Base-by-base conservation (phyloP, 2,329 filamentous ascomycete genomes). In the Mollisiaceae sp. region DNA sequence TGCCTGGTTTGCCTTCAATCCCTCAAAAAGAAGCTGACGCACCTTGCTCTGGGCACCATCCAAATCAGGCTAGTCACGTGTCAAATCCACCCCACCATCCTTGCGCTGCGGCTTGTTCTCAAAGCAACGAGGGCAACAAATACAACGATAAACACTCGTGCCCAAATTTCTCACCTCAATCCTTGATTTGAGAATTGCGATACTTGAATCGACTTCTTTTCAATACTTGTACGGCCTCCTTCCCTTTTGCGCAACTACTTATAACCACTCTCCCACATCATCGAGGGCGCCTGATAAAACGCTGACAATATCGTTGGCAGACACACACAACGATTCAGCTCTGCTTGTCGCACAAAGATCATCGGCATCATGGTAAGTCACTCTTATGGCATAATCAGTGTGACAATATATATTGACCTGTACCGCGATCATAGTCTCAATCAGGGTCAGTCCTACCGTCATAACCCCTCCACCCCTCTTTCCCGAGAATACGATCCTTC, bases 371-470 rank as follows among this genome's bases (percentile, higher is more conserved):
- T 71, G 69, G 69, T 69, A 63, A 62, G 67, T 39, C 8, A 8
- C 38, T 9, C 36, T 56, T 9, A 32, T 52, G 22, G 47, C 15
- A 32, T 27, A 22, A 12, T 11, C 9, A 1, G 27, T 38, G 27
- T 56, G 11, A 36, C 20, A 18, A 39, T 55, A 15, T 55, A 36
- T 67, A 39, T 72, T 75, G 67, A 75, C 39, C 24, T 60, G 45
- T 61, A 32, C 43, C 39, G 22, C 57, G 22, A 59, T 36, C 35
- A 55, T 56, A 89, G 87, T 89, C 87, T 88, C 85, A 88, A 85
- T 89, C 87, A 79, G 87, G 87, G 87, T 89, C 82, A 78, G 85
- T 87, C 72, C 27, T 66, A 63, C 62, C 68, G 71, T 73, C 63
- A 67, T 65, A 65, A 62, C 65, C 63, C 68, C 69, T 65, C 69